Conservation (phyloP, 495 filamentous ascomycete genomes). For the Lasiosphaeris hirsuta region DNA sequence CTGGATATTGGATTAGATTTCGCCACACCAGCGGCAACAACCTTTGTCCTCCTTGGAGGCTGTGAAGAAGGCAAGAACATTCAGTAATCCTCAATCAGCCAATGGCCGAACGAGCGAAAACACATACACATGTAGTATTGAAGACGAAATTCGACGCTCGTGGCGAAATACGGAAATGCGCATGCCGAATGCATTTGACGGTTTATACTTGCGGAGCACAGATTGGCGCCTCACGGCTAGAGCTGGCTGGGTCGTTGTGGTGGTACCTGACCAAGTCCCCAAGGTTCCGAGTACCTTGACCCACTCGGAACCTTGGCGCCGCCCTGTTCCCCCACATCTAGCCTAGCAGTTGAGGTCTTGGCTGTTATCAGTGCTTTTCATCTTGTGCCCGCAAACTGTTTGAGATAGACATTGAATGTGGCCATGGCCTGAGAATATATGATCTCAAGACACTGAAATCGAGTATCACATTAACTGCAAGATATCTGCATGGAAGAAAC, state of each 20-base stretch:
- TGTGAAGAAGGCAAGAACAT: background rate
- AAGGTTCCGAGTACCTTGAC: no score
- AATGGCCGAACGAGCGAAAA: background rate
- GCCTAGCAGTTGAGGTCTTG: no score
- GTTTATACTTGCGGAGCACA: background rate
- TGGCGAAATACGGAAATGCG: slow-evolving; percentile 2
- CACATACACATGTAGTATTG: background rate
- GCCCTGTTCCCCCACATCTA: no score
- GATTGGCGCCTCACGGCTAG: background rate
- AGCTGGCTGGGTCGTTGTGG: background rate
- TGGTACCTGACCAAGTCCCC: no score
- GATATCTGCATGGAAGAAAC: no score
- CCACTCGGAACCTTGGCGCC: no score
- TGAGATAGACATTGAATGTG: no score
- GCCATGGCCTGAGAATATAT: no score
- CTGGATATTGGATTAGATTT: background rate
- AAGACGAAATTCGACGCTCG: background rate
- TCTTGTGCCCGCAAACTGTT: no score
- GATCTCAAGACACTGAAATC: no score
- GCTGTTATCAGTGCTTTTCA: no score
- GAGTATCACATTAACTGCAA: no score
- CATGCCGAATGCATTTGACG: background rate
- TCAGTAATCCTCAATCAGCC: background rate
- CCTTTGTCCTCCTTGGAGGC: background rate
- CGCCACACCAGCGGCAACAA: background rate